Base-by-base conservation (phyloP, 1,284 basidiomycete genomes). In the Apiotrichum montevideense region DNA sequence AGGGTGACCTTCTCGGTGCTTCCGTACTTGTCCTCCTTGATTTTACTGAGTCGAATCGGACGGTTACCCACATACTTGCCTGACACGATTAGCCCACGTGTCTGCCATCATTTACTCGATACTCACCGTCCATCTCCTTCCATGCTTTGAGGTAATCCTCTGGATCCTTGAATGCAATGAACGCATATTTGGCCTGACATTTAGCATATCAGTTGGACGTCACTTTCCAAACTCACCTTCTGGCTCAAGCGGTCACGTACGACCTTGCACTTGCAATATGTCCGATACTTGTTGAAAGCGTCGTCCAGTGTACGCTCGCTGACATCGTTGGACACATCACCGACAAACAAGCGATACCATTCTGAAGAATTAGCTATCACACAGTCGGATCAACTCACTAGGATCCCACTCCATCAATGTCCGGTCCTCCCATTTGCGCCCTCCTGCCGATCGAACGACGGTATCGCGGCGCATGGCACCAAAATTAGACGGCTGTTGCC, bases 61-160 rank as follows among this genome's bases (percentile, higher is more conserved):
- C 93, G 83, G 71, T 95, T 96, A 42, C 93, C 93, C 53, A 98
- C 92, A 75, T 97, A 97, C 80, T 97, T 96, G 64, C 92, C 92
- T 94, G 21, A 21, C 21, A 21, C 21, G 21, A 21, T 21, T 21
- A 21, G 21, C 21, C 21, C 21, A 21, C 21, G 21, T 21, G 46
- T 63, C 43, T 52, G 49, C 14, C 9, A 33, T n/a, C 40, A 29
- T 9, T 10, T 33, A 47, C 14, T 14, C 35, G n/a, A 0, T 34
- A 71, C 87, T 54, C 67, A 88, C 94, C 95, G 75, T 99, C 91
- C 92, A 98, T 98, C 76, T 98, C 92, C 73, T 98, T 98, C 96
- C 96, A 99, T 6, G 96, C 96, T 67, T 85, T 92, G 57, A 99
- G 76, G 74, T 98, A 98, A 74, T 99, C 96, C 78, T 98, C 95